These are phyloP conservation scores for Papiliotrema terrestris DNA, from an alignment of 1,284 basidiomycete genomes.

Conservation along the genomic window DNA sequence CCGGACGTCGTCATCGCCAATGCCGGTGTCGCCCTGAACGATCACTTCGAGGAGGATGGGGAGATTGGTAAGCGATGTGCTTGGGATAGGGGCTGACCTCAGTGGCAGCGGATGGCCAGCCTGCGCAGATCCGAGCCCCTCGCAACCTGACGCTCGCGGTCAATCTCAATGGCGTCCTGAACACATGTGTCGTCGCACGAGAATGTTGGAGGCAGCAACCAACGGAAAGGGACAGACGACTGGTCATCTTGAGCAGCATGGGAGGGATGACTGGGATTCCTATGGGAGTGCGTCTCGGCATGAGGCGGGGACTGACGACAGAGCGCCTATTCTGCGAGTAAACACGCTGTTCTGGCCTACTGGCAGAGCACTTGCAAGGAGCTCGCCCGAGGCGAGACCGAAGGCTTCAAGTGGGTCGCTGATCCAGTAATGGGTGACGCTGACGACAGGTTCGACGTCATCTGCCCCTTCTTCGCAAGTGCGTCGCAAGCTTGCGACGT, in stretches of 20 bases:
- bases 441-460: conserved; percentile 16
- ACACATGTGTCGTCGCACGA: conserved; percentile 14
- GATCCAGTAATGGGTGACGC: neutral
- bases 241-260: conserved; percentile 23
- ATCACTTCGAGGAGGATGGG: conserved; percentile 17
- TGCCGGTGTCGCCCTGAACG: conserved; percentile 18
- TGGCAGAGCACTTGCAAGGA: conserved; percentile 17
- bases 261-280: conserved; percentile 20
- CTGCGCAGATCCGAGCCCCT: conserved; percentile 5
- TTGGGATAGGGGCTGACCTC: neutral
- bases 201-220: conserved; percentile 13
- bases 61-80: conserved; percentile 7
- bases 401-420: neutral
- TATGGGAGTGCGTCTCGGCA: neutral
- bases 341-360: conserved; percentile 20
- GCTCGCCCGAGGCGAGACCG: conserved; percentile 2
- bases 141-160: conserved; percentile 15
- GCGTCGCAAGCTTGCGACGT: neutral
- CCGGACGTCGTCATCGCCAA: conserved; percentile 28
- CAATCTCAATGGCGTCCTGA: conserved; percentile 19
- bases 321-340: conserved; percentile 17
- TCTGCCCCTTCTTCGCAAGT: conserved; percentile 27
- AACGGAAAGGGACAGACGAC: conserved; percentile 6
- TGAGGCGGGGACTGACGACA: neutral
- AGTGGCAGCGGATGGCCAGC: neutral